Evolutionary conservation across 2,329 filamentous ascomycete species (phyloP).

Genomic region (Colletotrichum siamense): DNA sequence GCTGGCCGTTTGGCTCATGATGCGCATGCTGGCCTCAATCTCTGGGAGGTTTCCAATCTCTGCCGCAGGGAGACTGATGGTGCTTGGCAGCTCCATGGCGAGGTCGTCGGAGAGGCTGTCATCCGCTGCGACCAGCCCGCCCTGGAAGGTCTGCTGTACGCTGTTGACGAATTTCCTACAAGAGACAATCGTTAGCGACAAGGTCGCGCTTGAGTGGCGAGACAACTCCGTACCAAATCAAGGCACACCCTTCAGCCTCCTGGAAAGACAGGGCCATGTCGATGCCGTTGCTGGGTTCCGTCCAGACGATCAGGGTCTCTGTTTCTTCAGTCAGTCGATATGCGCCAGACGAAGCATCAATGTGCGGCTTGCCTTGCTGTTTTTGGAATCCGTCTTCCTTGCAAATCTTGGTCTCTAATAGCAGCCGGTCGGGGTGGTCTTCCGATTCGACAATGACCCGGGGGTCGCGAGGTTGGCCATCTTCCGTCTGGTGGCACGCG

Average conservation of each 20-base stretch:
- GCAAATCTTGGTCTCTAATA: conserved; percentile 88
- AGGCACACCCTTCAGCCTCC: conserved; percentile 90
- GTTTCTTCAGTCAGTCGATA: conserved; percentile 31
- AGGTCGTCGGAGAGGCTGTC: conserved; percentile 88
- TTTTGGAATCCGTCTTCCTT: conserved; percentile 98
- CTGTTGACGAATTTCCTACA: conserved; percentile 88
- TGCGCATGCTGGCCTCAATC: conserved; percentile 83
- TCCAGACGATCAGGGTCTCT: conserved; percentile 99
- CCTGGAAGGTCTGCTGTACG: conserved; percentile 76
- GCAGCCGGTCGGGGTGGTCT: conserved; percentile 81
- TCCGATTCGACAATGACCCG: conserved; percentile 92
- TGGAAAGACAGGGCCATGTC: conserved; percentile 99
- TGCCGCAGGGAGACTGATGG: conserved; percentile 78
- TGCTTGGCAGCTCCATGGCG: conserved; percentile 73
- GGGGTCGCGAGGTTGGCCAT: conserved; percentile 75
- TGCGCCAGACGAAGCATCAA: conserved; percentile 30
- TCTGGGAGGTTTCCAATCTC: conserved; percentile 84
- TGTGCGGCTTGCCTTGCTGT: conserved; percentile 77
- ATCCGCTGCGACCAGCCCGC: conserved; percentile 70
- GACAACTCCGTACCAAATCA: conserved; percentile 75
- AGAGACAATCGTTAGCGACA: not conserved
- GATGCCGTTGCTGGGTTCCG: conserved; percentile 79
- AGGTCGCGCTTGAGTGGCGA: not conserved
- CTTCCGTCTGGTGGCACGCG: conserved; percentile 51
- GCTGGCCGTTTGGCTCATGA: conserved; percentile 73